Evolutionary conservation across 257 asterid genomes (phyloP), one percentile per base, ranked within the genome.

Genomic region (Solanum neorickii): DNA sequence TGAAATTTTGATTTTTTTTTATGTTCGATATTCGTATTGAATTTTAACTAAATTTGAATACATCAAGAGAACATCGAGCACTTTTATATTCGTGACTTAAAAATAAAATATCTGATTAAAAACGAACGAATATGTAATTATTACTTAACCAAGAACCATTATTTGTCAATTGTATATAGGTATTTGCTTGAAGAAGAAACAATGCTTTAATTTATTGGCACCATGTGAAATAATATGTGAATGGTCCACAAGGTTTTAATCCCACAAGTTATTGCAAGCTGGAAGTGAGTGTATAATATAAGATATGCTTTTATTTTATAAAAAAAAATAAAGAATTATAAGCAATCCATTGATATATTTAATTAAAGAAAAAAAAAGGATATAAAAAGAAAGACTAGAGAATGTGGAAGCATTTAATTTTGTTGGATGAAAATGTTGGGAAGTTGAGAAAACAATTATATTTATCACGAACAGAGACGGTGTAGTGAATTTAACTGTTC

Each of bases 231-330:
- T 80, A 29, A 47, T 29, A 47, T 47, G 42, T 29, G 18, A 52
- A 18, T 47, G 68, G 85, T 80, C 68, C 85, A 47, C 85, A 80
- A 80, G 18, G 44, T 47, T 47, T 80, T 47, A 80, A 47, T 27
- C 44, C 12, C 83, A 21, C 59, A 76, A 76, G 59, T 41, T 41
- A 12, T 47, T 80, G 85, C 85, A 80, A 80, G 85, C 85, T 80
- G 85, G 85, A 80, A 29, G 25, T 80, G 29, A 3, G 16, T 80
- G 29, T 77, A 44, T 25, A 74, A 21, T 59, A 56, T 56, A 18
- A 56, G 3, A 33, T 74, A 25, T 78, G 65, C 9, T 15, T 78
- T 76, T 33, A 37, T 15, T 78, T 76, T 59, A 0, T 21, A 20
- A 33, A 33, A 31, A 31, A 33, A 33, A 33, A 59, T 59, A 59